A percentile compares a stretch with the other conserved stretches of the same genome.
Conservation (phyloP, 192 early-diverging fungal genomes). For the Linnemannia exigua region DNA sequence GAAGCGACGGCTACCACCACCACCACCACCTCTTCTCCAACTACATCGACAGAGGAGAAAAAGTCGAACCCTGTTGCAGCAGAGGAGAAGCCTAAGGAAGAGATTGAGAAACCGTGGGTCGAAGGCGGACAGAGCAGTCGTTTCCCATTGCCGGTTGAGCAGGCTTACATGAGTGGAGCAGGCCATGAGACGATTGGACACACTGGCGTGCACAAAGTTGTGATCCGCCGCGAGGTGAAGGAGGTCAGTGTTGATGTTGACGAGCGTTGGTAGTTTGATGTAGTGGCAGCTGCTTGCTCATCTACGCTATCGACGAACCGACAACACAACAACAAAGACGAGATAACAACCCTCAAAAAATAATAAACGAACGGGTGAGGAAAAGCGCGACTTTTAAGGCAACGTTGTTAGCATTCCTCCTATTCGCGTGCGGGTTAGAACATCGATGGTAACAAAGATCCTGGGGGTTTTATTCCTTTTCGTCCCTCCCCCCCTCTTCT, state of each 20-base stretch:
- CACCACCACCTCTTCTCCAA: not conserved
- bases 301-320: not conserved
- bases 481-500: not conserved
- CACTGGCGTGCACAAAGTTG: conserved; percentile 46
- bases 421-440: not conserved
- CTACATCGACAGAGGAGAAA: not conserved
- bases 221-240: conserved; percentile 38
- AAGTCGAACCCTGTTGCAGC: not conserved
- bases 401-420: not conserved
- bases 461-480: not conserved
- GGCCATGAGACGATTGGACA: conserved; percentile 51
- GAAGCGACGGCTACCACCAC: not conserved
- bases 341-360: not conserved
- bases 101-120: not conserved
- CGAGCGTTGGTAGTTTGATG: conserved; percentile 12
- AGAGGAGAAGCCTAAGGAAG: not conserved
- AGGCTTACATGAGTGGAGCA: not conserved
- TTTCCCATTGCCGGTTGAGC: conserved; percentile 6
- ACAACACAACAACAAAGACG: not conserved
- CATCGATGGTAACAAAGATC: not conserved
- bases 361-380: not conserved
- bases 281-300: not conserved
- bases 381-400: not conserved
- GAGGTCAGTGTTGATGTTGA: conserved; percentile 45
- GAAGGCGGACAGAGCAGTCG: not conserved